These are phyloP conservation scores for Parachlorella kessleri DNA, from an alignment of 139 green algal species.

Conservation along the genomic window DNA sequence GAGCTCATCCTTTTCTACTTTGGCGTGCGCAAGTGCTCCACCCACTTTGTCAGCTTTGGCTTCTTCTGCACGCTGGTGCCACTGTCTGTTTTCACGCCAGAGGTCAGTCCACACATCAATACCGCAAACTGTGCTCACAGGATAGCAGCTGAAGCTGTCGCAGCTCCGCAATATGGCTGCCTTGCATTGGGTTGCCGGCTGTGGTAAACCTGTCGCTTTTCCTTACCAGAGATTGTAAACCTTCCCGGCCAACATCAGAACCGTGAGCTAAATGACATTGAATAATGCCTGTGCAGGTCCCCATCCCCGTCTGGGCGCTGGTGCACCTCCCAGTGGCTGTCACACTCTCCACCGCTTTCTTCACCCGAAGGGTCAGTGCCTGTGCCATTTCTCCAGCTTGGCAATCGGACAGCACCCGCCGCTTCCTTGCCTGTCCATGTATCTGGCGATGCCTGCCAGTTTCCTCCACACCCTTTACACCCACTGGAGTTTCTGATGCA, in stretches of 20 bases:
- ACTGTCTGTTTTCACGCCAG: slow-evolving; percentile 67
- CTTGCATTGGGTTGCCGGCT: too few relatives aligned
- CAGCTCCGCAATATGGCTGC: too few relatives aligned
- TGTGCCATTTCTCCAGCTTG: background rate
- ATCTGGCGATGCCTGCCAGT: background rate
- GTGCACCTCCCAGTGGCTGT: slow-evolving; percentile 81
- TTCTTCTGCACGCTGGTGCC: slow-evolving; percentile 89
- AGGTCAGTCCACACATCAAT: too few relatives aligned
- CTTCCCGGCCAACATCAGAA: too few relatives aligned
- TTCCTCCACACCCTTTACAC: background rate
- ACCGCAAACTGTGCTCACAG: too few relatives aligned
- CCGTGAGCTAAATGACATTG: too few relatives aligned
- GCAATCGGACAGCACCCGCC: background rate
- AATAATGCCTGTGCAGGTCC: slow-evolving; percentile 56
- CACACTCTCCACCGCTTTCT: slow-evolving; percentile 76
- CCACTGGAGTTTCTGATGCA: background rate
- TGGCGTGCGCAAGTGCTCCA: slow-evolving; percentile 74
- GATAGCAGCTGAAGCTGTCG: too few relatives aligned
- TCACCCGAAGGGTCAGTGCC: slow-evolving; percentile 61
- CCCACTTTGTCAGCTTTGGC: slow-evolving; percentile 79
- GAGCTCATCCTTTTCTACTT: slow-evolving; percentile 86
- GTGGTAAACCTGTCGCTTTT: too few relatives aligned
- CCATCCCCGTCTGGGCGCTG: slow-evolving; percentile 78
- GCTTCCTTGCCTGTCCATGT: background rate
- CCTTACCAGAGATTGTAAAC: too few relatives aligned